Evolutionary conservation across 371 early-diverging fungal genomes (phyloP).

Genomic region (Phascolomyces articulosus): DNA sequence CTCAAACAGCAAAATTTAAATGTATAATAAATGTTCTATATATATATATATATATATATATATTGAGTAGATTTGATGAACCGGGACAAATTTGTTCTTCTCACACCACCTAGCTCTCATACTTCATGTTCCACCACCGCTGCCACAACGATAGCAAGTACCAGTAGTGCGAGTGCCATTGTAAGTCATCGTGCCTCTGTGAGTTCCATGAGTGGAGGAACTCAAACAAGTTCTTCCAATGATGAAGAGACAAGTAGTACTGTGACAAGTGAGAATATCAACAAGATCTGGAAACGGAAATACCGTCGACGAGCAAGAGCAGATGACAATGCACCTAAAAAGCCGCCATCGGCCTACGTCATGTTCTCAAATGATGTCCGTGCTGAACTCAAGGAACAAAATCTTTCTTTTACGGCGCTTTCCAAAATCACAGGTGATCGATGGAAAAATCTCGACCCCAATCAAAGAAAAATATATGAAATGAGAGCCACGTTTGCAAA

Average conservation of each 20-base stretch:
- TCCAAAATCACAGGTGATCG: slow-evolving; percentile 57
- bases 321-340: slow-evolving; percentile 54
- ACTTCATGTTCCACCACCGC: too few species aligned
- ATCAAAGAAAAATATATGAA: slow-evolving; percentile 43
- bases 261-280: slow-evolving; percentile 32
- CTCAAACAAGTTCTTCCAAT: slow-evolving; percentile 38
- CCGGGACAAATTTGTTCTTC: background rate
- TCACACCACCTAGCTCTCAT: background rate
- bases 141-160: too few species aligned
- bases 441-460: slow-evolving; percentile 46
- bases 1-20: too few species aligned
- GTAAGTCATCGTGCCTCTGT: slow-evolving; percentile 18
- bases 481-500: slow-evolving; percentile 35
- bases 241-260: slow-evolving; percentile 55
- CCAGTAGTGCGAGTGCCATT: background rate
- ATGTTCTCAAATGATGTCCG: slow-evolving; percentile 57
- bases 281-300: slow-evolving; percentile 45
- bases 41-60: too few species aligned
- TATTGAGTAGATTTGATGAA: too few species aligned
- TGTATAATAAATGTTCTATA: too few species aligned
- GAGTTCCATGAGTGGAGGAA: slow-evolving; percentile 24
- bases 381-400: slow-evolving; percentile 44
- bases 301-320: slow-evolving; percentile 57
- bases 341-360: slow-evolving; percentile 62
- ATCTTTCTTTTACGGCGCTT: slow-evolving; percentile 52